Evolutionary conservation across 192 early-diverging fungal species (phyloP).

Genomic region (Martensiomyces pterosporus): DNA sequence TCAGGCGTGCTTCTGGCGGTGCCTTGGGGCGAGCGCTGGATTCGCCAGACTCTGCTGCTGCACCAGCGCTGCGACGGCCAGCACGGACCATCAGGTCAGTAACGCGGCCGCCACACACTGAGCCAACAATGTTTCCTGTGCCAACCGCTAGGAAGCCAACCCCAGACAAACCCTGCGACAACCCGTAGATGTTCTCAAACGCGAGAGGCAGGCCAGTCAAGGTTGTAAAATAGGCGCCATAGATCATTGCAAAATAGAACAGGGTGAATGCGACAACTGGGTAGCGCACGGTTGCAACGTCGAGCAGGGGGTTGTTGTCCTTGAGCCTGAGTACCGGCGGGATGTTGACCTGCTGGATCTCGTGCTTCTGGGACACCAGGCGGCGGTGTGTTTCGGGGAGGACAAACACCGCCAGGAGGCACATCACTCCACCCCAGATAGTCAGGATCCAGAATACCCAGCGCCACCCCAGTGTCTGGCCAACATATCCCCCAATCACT

Average conservation of each 20-base stretch:
- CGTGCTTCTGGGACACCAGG: constrained; percentile 21
- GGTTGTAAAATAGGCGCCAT: constrained; percentile 52
- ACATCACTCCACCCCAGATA: constrained; percentile 53
- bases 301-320: constrained; percentile 39
- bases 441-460: constrained; percentile 58
- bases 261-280: constrained; percentile 30
- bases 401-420: constrained; percentile 49
- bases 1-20: too few relatives aligned
- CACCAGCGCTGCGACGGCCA: too few relatives aligned
- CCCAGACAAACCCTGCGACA: constrained; percentile 45
- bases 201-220: constrained; percentile 45
- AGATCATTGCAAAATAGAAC: constrained; percentile 46
- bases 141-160: constrained; percentile 50
- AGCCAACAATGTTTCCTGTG: constrained; percentile 44
- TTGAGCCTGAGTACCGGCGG: constrained; percentile 17
- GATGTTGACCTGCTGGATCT: constrained; percentile 36
- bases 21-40: too few relatives aligned
- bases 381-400: constrained; percentile 59
- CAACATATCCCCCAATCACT: constrained; percentile 53
- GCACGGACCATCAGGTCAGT: constrained; percentile 29
- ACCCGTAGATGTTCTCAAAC: constrained; percentile 37
- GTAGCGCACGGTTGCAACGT: constrained; percentile 24
- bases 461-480: constrained; percentile 50
- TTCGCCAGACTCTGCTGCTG: too few relatives aligned
- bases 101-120: constrained; percentile 35